These are phyloP conservation scores for Aphanomyces stellatus DNA, from an alignment of 352 stramenopile genomes.

Conservation along the genomic window DNA sequence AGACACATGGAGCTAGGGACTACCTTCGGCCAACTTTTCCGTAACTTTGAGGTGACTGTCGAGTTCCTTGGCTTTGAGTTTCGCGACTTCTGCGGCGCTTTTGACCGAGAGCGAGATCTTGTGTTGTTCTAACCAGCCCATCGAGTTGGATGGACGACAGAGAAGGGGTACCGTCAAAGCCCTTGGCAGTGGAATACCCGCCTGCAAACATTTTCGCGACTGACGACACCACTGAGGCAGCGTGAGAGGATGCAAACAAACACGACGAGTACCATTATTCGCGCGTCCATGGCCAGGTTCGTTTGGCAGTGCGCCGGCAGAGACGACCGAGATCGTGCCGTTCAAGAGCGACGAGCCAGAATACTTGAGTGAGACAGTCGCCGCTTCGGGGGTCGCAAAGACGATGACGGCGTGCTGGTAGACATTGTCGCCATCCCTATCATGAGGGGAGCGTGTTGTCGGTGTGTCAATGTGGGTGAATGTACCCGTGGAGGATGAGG, in stretches of 20 bases:
- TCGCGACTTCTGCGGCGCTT: constrained; percentile 6
- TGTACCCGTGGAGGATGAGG: constrained; percentile 3
- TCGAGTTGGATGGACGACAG: too few species aligned
- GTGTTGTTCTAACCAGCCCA: not conserved
- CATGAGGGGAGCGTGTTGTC: not conserved
- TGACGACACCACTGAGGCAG: not conserved
- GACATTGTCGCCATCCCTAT: constrained; percentile 2
- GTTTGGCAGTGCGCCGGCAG: not conserved
- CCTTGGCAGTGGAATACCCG: constrained; percentile 1
- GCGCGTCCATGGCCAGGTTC: not conserved
- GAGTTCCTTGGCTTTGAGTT: constrained; percentile 6
- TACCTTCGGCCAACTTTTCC: constrained; percentile 12
- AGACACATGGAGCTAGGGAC: not conserved
- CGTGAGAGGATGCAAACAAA: too few species aligned
- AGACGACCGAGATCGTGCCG: constrained; percentile 1
- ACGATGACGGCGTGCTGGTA: constrained; percentile 9
- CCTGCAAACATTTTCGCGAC: constrained; percentile 7
- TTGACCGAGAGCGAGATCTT: constrained; percentile 13
- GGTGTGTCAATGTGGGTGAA: not conserved
- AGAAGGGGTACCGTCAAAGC: constrained; percentile 15
- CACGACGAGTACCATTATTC: too few species aligned
- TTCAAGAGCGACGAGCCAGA: not conserved
- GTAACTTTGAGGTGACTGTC: constrained; percentile 9
- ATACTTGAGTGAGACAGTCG: not conserved
- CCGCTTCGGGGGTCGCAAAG: constrained; percentile 5